Evolutionary conservation across 78 protist species (phyloP), one percentile per base, ranked within the genome.

Genomic region (Tieghemostelium lacteum): DNA sequence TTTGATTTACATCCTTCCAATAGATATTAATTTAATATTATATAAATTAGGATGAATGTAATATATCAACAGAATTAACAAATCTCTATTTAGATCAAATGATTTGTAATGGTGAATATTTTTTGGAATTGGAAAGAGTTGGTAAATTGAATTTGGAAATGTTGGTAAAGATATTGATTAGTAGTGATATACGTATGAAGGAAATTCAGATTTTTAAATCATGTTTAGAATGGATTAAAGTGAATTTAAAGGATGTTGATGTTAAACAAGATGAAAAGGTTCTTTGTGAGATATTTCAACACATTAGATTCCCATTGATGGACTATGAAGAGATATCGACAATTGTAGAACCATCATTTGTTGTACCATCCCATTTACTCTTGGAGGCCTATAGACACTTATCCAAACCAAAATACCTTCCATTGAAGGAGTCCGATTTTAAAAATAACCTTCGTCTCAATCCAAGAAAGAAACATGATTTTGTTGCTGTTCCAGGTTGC

Each of bases 181-280:
- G 63, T 17, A 52, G 58, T 39, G 78, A 83, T 60, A 63, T 83
- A 6, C 33, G 19, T 57, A 28, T 83, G 26, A 66, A 83, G 37
- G 91, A 83, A 45, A 60, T 83, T 31, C 72, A 55, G 4, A 69
- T 83, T n/a, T 83, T 83, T 64, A 83, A 71, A 57, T 34, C 91
- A n/a, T n/a, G 50, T 19, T 28, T 69, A 19, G 78, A 55, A 50
- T 83, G 91, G 91, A 70, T 83, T 17, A 34, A 26, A 55, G 14
- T 20, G 22, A 69, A 83, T 45, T 54, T 77, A 10, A 34, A 31
- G 8, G 63, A 50, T 29, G 14, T 0, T 8, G 40, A 28, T 20
- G 7, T 0, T 0, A 45, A 5, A 64, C 28, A 66, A 17, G 50
- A 33, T 19, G 24, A 49, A 8, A 19, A 33, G 10, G 20, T 26